These are phyloP conservation scores for Pleurotus ostreatus DNA, from an alignment of 768 basidiomycete genomes.

Conservation along the genomic window DNA sequence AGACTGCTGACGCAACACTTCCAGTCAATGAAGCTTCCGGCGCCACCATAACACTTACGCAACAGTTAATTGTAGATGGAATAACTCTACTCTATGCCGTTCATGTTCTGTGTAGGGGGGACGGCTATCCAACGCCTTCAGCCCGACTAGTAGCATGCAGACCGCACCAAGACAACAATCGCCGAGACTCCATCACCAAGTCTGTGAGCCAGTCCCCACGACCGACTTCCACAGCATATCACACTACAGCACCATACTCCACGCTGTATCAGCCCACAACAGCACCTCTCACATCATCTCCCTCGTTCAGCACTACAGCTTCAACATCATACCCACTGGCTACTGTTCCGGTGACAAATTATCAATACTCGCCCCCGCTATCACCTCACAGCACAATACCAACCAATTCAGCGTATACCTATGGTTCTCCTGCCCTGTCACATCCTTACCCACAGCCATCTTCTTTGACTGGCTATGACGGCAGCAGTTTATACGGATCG, in stretches of 20 bases:
- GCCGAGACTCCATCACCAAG: background rate
- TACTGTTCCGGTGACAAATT: background rate
- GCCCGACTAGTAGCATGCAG: conserved; percentile 56
- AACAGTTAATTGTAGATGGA: conserved; percentile 67
- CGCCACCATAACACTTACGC: conserved; percentile 55
- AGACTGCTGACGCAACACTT: background rate
- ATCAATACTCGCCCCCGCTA: conserved; percentile 1
- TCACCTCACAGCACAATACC: background rate
- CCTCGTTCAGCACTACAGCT: background rate
- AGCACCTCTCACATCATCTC: background rate
- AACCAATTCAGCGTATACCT: conserved; percentile 1
- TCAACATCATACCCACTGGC: conserved; percentile 1
- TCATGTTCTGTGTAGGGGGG: conserved; percentile 64
- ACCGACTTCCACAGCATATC: background rate
- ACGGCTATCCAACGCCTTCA: conserved; percentile 47
- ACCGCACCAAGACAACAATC: conserved; percentile 21
- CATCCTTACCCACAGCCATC: background rate
- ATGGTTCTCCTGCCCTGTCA: conserved; percentile 6
- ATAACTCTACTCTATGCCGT: conserved; percentile 58
- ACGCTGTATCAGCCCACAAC: conserved; percentile 9
- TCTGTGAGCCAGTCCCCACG: background rate
- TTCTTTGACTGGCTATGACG: background rate
- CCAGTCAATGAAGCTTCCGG: conserved; percentile 35
- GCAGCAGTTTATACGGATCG: background rate
- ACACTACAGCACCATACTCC: conserved; percentile 4